These are phyloP conservation scores for Hypholoma sublateritium DNA, from an alignment of 768 basidiomycete species.

Conservation along the genomic window DNA sequence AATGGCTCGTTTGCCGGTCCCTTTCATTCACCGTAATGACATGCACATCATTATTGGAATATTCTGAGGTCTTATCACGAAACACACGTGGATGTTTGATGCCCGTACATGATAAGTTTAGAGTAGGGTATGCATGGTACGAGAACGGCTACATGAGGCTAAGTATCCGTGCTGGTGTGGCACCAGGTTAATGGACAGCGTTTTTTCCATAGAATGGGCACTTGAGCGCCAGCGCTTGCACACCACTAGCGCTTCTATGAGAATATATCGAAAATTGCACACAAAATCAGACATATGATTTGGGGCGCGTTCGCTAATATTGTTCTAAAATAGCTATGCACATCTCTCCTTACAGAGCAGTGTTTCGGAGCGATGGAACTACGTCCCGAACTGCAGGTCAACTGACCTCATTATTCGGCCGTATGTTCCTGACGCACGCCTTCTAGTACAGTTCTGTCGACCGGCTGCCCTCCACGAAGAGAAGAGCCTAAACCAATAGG, in stretches of 20 bases:
- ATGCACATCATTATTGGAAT: neutral
- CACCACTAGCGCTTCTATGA: too few relatives aligned
- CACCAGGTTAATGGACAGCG: too few relatives aligned
- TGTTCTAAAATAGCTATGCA: too few relatives aligned
- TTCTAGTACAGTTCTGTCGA: too few relatives aligned
- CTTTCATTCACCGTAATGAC: neutral
- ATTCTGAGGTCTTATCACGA: neutral
- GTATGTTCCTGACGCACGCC: neutral
- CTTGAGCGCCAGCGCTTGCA: too few relatives aligned
- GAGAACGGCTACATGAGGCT: too few relatives aligned
- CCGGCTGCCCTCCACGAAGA: too few relatives aligned
- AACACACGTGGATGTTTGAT: constrained; percentile 6
- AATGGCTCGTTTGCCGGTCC: neutral
- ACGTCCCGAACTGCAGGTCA: neutral
- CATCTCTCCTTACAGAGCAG: neutral
- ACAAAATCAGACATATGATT: neutral
- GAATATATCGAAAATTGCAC: neutral
- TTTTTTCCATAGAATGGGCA: too few relatives aligned
- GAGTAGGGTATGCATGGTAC: neutral
- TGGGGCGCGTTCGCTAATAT: neutral
- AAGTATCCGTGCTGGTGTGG: too few relatives aligned
- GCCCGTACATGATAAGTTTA: neutral
- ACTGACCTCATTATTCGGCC: neutral
- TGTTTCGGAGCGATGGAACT: neutral
- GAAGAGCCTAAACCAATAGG: too few relatives aligned